Conservation (phyloP, 1,139 yeast species). For the Candida sp. region DNA sequence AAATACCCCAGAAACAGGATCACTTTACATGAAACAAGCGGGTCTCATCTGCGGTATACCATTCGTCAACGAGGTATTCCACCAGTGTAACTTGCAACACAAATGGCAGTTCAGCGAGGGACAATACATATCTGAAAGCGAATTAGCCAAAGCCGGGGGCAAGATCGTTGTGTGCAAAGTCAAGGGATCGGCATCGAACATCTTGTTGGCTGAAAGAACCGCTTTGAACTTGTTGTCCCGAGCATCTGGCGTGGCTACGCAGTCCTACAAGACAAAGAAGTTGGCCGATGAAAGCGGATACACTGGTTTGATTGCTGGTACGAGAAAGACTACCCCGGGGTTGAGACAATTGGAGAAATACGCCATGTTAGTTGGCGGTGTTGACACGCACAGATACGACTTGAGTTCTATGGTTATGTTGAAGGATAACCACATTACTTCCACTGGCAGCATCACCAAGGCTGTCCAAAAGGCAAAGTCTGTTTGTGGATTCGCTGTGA, state of each 20-base stretch:
- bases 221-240: conserved; percentile 84
- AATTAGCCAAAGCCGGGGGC: conserved; percentile 45
- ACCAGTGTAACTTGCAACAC: conserved; percentile 71
- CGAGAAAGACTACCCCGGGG: conserved; percentile 98
- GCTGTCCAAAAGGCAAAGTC: conserved; percentile 80
- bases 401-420: conserved; percentile 95
- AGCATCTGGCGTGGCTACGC: conserved; percentile 90
- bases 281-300: conserved; percentile 77
- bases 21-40: conserved; percentile 76
- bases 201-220: conserved; percentile 84
- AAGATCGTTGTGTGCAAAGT: conserved; percentile 80
- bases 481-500: conserved; percentile 88
- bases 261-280: conserved; percentile 59
- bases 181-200: conserved; percentile 78
- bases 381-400: conserved; percentile 92
- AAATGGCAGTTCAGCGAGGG: conserved; percentile 84
- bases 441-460: conserved; percentile 87
- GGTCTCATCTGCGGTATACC: conserved; percentile 93
- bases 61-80: conserved; percentile 84
- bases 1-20: conserved; percentile 67
- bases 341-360: conserved; percentile 86
- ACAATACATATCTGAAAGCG: conserved; percentile 44
- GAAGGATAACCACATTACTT: conserved; percentile 92
- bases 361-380: conserved; percentile 95
- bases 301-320: conserved; percentile 91